These are phyloP conservation scores for Byssothecium circinans DNA, from an alignment of 2,329 filamentous ascomycete genomes.

Conservation along the genomic window DNA sequence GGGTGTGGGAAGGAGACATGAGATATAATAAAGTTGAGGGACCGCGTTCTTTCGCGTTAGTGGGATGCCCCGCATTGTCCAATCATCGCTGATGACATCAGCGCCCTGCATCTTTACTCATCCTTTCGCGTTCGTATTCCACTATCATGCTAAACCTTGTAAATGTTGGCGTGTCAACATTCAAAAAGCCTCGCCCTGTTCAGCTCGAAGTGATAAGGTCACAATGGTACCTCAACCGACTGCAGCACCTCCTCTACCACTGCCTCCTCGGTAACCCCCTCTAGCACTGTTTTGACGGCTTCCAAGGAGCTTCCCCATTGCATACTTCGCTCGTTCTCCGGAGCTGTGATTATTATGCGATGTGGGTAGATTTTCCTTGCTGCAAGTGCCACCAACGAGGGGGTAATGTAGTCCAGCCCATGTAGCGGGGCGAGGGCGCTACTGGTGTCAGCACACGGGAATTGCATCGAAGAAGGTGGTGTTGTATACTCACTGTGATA, in stretches of 20 bases:
- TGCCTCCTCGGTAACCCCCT: conserved; percentile 57
- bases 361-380: conserved; percentile 87
- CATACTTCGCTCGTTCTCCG: conserved; percentile 79
- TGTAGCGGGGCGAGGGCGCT: conserved; percentile 80
- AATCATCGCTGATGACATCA: conserved; percentile 30
- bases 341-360: conserved; percentile 69
- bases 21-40: neutral
- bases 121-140: neutral
- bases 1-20: neutral
- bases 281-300: conserved; percentile 68
- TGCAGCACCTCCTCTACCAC: conserved; percentile 62
- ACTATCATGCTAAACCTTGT: conserved; percentile 1
- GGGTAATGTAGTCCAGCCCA: conserved; percentile 76
- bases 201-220: too few relatives aligned
- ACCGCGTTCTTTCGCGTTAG: neutral
- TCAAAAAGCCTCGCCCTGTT: neutral
- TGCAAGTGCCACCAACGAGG: conserved; percentile 79
- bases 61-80: conserved; percentile 23
- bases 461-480: neutral
- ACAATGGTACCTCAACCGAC: conserved; percentile 59
- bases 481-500: conserved; percentile 58
- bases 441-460: conserved; percentile 28
- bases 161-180: neutral
- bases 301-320: conserved; percentile 85
- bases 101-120: conserved; percentile 31